Conservation (phyloP, 2,329 filamentous ascomycete species). For the Emydomyces testavorans region DNA sequence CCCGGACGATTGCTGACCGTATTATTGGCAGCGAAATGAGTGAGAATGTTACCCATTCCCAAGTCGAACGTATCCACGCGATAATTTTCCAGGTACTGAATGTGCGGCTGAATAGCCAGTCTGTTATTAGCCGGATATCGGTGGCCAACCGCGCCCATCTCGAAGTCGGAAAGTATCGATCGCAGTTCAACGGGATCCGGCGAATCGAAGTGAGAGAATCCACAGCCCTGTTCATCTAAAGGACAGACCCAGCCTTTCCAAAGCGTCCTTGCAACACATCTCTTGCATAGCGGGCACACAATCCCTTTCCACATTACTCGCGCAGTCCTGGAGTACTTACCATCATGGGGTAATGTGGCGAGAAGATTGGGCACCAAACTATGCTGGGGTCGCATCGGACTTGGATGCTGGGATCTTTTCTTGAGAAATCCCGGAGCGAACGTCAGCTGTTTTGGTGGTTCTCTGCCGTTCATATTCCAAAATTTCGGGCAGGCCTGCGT, state of each 20-base stretch:
- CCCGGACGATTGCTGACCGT: slow-evolving; percentile 40
- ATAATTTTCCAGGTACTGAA: slow-evolving; percentile 22
- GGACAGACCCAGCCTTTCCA: slow-evolving; percentile 54
- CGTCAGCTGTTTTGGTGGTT: slow-evolving; percentile 24
- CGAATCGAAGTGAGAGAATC: slow-evolving; percentile 32
- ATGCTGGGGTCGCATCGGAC: slow-evolving; percentile 28
- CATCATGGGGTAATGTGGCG: slow-evolving; percentile 27
- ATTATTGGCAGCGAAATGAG: slow-evolving; percentile 48
- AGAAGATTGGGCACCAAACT: slow-evolving; percentile 33
- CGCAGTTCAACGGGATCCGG: slow-evolving; percentile 23
- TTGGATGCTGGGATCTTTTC: slow-evolving; percentile 38
- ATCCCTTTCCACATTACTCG: slow-evolving; percentile 49
- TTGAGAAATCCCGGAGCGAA: slow-evolving; percentile 51
- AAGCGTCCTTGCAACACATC: slow-evolving; percentile 48
- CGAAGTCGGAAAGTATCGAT: slow-evolving; percentile 26
- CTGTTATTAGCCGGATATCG: slow-evolving; percentile 5
- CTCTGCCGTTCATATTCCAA: slow-evolving; percentile 39
- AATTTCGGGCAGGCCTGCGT: slow-evolving; percentile 42
- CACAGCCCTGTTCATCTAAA: slow-evolving; percentile 38
- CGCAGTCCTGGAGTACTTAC: slow-evolving; percentile 38
- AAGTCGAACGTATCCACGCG: slow-evolving; percentile 27
- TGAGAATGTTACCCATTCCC: slow-evolving; percentile 36
- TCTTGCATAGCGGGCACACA: slow-evolving; percentile 52
- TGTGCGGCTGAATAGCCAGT: neutral
- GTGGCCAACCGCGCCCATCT: slow-evolving; percentile 21